phyloP scores from a whole-genome alignment of 345 rosid species.

The Physaria fendleri region DNA sequence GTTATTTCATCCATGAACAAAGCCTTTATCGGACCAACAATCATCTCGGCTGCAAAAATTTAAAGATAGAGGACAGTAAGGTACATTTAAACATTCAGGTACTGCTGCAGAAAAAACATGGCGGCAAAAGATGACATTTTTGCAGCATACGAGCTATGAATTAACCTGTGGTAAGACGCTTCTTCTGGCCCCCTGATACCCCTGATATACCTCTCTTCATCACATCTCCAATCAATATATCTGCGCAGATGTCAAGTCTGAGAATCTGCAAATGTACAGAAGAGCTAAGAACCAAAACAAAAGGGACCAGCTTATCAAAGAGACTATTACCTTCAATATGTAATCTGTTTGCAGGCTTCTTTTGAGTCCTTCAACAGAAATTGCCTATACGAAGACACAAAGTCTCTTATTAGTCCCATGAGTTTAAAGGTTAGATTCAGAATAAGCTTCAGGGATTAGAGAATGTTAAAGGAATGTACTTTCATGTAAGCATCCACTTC shows the following conservation, averaged over 20 bases:
- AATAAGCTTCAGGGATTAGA: not conserved
- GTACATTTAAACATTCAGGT: not conserved
- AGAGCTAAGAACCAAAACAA: not conserved
- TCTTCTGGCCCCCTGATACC: constrained; percentile 82
- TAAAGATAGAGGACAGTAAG: too few species aligned
- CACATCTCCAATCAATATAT: constrained; percentile 61
- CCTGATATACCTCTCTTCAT: constrained; percentile 83
- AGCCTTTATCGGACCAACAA: constrained; percentile 57
- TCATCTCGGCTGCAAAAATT: constrained; percentile 51
- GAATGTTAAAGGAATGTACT: constrained; percentile 27
- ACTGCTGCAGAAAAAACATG: not conserved
- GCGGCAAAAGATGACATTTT: constrained; percentile 1
- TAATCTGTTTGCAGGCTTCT: constrained; percentile 68
- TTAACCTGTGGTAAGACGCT: constrained; percentile 74
- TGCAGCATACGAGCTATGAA: not conserved
- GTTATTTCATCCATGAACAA: constrained; percentile 72
- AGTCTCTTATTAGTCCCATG: not conserved
- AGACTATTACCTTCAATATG: constrained; percentile 52
- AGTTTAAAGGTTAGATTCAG: not conserved
- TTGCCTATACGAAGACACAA: constrained; percentile 43
- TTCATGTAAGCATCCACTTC: constrained; percentile 85
- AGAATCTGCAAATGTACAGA: constrained; percentile 42
- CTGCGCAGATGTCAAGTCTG: constrained; percentile 67
- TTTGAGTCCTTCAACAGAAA: constrained; percentile 58
- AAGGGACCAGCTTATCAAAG: not conserved